Evolutionary conservation across 1,284 basidiomycete species (phyloP).

Genomic region (Leccinum glutinopallens): DNA sequence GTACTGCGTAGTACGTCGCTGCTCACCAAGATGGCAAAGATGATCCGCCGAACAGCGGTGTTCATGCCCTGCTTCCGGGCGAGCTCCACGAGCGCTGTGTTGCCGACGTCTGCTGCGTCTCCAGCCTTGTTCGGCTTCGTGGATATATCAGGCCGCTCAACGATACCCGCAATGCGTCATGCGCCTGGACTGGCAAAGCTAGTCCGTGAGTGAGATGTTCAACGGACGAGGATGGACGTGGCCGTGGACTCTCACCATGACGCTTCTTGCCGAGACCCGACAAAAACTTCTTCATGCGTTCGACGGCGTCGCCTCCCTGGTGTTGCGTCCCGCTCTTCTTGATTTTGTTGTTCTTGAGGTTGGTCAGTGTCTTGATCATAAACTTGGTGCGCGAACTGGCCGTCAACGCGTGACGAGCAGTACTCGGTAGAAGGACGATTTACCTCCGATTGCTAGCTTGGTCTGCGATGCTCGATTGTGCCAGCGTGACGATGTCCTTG

Average conservation of each 20-base stretch:
- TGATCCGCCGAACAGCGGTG: no score
- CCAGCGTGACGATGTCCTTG: slow-evolving; percentile 83
- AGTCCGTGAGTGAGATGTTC: background rate
- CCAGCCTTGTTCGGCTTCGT: no score
- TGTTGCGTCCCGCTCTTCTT: slow-evolving; percentile 64
- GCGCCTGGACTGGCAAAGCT: no score
- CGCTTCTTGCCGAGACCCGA: slow-evolving; percentile 74
- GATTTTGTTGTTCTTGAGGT: slow-evolving; percentile 89
- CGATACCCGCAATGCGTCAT: no score
- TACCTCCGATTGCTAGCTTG: slow-evolving; percentile 66
- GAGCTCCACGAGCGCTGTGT: no score
- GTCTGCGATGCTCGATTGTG: slow-evolving; percentile 70
- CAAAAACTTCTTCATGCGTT: slow-evolving; percentile 85
- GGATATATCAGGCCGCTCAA: no score
- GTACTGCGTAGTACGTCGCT: no score
- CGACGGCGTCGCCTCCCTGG: slow-evolving; percentile 73
- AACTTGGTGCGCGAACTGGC: slow-evolving; percentile 81
- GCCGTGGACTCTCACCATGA: slow-evolving; percentile 50
- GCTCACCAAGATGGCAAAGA: no score
- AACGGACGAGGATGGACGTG: background rate
- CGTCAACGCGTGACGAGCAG: slow-evolving; percentile 2
- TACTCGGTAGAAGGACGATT: background rate
- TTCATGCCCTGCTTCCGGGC: no score
- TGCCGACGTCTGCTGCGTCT: no score
- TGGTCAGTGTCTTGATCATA: slow-evolving; percentile 90